Conservation (phyloP, 2,329 filamentous ascomycete genomes). For the Fusarium sp. region DNA sequence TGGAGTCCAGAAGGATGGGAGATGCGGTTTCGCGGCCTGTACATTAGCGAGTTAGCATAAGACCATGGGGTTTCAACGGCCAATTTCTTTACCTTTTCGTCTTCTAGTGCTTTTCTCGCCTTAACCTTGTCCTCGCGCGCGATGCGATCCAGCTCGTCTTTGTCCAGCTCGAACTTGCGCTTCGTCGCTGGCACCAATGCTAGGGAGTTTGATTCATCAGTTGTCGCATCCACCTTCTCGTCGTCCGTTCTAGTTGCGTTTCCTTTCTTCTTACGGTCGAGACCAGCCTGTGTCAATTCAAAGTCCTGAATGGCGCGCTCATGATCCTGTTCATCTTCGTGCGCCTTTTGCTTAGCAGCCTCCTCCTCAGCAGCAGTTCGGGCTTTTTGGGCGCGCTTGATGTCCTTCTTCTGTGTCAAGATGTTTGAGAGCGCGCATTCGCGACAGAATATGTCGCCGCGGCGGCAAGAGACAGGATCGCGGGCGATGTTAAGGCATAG, state of each 20-base stretch:
- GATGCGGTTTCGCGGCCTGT: slow-evolving; percentile 71
- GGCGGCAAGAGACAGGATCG: slow-evolving; percentile 84
- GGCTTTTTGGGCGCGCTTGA: slow-evolving; percentile 80
- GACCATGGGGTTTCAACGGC: slow-evolving; percentile 1
- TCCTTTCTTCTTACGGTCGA: slow-evolving; percentile 56
- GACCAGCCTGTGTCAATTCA: slow-evolving; percentile 83
- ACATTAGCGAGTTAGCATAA: slow-evolving; percentile 25
- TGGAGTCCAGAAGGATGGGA: slow-evolving; percentile 95
- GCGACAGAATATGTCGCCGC: slow-evolving; percentile 93
- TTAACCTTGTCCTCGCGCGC: slow-evolving; percentile 77
- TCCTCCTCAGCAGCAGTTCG: slow-evolving; percentile 73
- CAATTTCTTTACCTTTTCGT: slow-evolving; percentile 71
- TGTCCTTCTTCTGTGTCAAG: slow-evolving; percentile 91
- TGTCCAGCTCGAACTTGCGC: slow-evolving; percentile 81
- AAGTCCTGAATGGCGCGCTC: slow-evolving; percentile 82
- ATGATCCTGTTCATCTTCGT: slow-evolving; percentile 76
- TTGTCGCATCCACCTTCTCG: slow-evolving; percentile 1
- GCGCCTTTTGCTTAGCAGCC: slow-evolving; percentile 68
- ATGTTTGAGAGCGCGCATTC: slow-evolving; percentile 94
- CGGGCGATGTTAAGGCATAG: slow-evolving; percentile 86
- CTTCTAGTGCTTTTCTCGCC: slow-evolving; percentile 76
- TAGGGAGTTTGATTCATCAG: slow-evolving; percentile 10
- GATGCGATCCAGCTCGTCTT: slow-evolving; percentile 79
- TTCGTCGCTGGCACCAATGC: slow-evolving; percentile 58
- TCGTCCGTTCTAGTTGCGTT: slow-evolving; percentile 56